These are phyloP conservation scores for Populus euphratica DNA, from an alignment of 345 rosid species.

Conservation along the genomic window DNA sequence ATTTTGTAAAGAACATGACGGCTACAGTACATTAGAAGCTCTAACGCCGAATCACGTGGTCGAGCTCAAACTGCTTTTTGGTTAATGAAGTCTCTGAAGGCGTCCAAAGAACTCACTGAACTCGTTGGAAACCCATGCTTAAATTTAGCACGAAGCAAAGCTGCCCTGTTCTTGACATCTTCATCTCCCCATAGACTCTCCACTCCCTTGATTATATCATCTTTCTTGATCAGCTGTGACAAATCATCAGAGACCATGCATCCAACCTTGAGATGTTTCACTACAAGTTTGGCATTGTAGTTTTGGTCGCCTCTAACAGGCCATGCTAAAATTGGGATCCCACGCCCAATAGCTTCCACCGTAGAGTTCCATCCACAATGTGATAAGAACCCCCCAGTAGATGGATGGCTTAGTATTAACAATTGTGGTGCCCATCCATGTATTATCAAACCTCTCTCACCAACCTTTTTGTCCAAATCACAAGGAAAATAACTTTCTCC, in stretches of 20 bases:
- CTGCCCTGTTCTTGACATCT: slow-evolving; percentile 13
- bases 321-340: slow-evolving; percentile 48
- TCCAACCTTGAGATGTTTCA: slow-evolving; percentile 36
- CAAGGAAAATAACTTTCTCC: slow-evolving; percentile 13
- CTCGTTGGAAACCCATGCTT: slow-evolving; percentile 32
- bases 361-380: slow-evolving; percentile 64
- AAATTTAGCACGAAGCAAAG: slow-evolving; percentile 10
- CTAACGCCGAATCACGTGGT: not conserved
- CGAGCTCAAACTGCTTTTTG: not conserved
- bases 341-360: slow-evolving; percentile 45
- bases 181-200: slow-evolving; percentile 23
- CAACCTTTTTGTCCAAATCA: slow-evolving; percentile 19
- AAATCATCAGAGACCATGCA: slow-evolving; percentile 22
- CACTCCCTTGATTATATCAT: slow-evolving; percentile 19
- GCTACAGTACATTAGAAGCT: too few species aligned
- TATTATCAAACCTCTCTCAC: slow-evolving; percentile 37
- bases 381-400: slow-evolving; percentile 45
- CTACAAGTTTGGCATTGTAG: slow-evolving; percentile 42
- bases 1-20: not conserved
- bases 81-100: slow-evolving; percentile 23
- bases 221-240: slow-evolving; percentile 19
- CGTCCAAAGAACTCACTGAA: slow-evolving; percentile 24
- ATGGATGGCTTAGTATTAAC: slow-evolving; percentile 45
- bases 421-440: slow-evolving; percentile 52
- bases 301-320: slow-evolving; percentile 54